These are phyloP conservation scores for Ulota crispa DNA, from an alignment of 225 moss, liverwort and hornwort species.

Conservation along the genomic window DNA sequence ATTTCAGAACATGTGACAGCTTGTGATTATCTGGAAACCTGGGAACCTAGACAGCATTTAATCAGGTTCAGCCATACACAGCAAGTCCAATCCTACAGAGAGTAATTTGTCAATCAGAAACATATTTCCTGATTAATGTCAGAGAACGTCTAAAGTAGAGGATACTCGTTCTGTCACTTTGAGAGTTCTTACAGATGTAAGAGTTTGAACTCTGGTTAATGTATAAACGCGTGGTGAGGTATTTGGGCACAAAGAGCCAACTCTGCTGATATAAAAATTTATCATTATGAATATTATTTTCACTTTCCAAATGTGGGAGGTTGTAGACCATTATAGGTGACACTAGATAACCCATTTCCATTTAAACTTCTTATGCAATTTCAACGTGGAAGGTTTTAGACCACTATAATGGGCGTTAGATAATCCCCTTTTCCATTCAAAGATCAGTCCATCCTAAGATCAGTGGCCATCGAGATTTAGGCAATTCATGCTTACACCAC, in stretches of 20 bases:
- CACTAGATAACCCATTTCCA: neutral
- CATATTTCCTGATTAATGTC: neutral
- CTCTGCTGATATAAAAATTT: neutral
- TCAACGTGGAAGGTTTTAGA: neutral
- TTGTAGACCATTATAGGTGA: neutral
- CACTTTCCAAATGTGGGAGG: neutral
- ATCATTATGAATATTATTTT: neutral
- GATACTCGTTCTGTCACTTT: neutral
- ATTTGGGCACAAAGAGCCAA: neutral
- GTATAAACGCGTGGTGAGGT: neutral
- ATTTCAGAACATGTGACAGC: neutral
- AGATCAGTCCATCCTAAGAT: neutral
- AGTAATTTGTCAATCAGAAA: slow-evolving; percentile 34
- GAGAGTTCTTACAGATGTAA: neutral
- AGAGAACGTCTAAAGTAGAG: neutral
- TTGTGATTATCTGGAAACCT: neutral
- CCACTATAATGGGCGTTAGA: neutral
- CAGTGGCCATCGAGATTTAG: neutral
- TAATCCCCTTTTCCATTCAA: neutral
- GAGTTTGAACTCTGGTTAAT: neutral
- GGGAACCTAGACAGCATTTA: neutral
- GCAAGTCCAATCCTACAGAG: slow-evolving; percentile 32
- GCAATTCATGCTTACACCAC: neutral
- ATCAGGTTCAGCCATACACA: neutral
- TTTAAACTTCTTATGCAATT: neutral